Evolutionary conservation across 106 monocot genomes (phyloP).

Genomic region (Dendrobium nobile): DNA sequence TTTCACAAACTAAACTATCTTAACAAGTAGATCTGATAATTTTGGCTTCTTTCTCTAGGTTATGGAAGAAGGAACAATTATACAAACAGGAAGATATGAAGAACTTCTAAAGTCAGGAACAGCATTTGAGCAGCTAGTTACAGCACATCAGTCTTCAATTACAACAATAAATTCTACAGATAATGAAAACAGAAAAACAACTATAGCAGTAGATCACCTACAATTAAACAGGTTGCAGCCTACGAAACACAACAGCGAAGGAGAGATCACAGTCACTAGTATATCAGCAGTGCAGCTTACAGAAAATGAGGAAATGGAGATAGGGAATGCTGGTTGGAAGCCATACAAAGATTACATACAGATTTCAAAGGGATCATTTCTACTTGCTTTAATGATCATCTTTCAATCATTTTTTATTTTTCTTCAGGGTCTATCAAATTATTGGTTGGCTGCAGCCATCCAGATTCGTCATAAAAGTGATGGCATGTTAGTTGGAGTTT

Average conservation of each 20-base stretch:
- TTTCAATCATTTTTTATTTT: slow-evolving; percentile 38
- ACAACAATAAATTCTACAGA: slow-evolving; percentile 29
- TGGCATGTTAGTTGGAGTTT: slow-evolving; percentile 47
- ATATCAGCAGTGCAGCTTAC: slow-evolving; percentile 34
- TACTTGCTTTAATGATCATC: slow-evolving; percentile 23
- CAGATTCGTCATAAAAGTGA: slow-evolving; percentile 23
- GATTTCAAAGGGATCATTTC: slow-evolving; percentile 33
- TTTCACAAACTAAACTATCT: not conserved
- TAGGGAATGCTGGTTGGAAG: slow-evolving; percentile 57
- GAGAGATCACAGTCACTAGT: slow-evolving; percentile 22
- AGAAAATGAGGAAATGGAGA: slow-evolving; percentile 67
- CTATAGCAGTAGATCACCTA: not conserved
- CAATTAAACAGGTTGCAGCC: not conserved
- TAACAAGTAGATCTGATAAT: not conserved
- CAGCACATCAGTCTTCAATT: slow-evolving; percentile 67
- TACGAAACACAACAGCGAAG: slow-evolving; percentile 29
- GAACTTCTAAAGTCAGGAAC: slow-evolving; percentile 59
- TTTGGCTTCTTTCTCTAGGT: slow-evolving; percentile 31
- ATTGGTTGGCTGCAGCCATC: slow-evolving; percentile 63
- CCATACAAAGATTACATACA: slow-evolving; percentile 54
- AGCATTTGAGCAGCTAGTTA: slow-evolving; percentile 73
- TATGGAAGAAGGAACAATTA: slow-evolving; percentile 59
- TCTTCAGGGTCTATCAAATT: slow-evolving; percentile 57
- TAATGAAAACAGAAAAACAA: not conserved
- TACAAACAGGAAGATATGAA: slow-evolving; percentile 60